A percentile compares a stretch with the other conserved stretches of the same genome.
These are phyloP conservation scores for Suaeda aralocaspica DNA, from an alignment of 148 eudicot genomes.

Conservation along the genomic window DNA sequence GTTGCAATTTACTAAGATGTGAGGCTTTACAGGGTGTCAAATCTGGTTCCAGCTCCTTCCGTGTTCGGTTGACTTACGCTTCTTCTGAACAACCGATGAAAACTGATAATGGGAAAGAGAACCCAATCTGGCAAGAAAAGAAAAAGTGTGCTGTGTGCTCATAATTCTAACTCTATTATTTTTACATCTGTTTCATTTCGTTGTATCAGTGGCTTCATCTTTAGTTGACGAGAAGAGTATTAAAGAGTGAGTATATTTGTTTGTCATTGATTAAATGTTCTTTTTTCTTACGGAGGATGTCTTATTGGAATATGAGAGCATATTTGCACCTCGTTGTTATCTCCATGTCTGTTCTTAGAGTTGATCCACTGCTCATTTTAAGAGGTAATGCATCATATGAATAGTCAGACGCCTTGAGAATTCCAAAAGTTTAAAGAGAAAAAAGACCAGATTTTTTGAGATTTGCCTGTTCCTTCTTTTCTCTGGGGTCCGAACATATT, in stretches of 20 bases:
- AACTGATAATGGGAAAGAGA: slow-evolving; percentile 28
- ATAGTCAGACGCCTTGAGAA: not conserved
- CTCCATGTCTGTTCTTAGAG: not conserved
- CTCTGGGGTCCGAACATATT: not conserved
- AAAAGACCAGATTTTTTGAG: not conserved
- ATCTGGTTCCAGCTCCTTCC: slow-evolving; percentile 54
- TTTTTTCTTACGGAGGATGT: not conserved
- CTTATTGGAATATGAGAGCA: not conserved
- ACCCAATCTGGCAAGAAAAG: slow-evolving; percentile 56
- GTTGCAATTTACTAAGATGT: slow-evolving; percentile 12
- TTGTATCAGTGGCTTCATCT: not conserved
- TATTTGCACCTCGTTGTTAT: not conserved
- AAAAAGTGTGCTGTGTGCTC: slow-evolving; percentile 67
- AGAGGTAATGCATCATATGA: not conserved
- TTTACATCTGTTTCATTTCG: not conserved
- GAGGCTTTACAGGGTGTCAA: slow-evolving; percentile 51
- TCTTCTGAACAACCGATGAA: slow-evolving; percentile 31
- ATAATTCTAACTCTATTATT: not conserved
- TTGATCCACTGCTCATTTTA: not conserved
- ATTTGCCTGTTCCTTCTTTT: too few species aligned
- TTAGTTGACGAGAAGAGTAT: slow-evolving; percentile 4
- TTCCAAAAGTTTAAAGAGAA: not conserved
- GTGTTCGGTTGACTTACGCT: slow-evolving; percentile 68
- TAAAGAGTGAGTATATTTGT: not conserved
- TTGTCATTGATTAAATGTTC: not conserved